Evolutionary conservation across 1,139 yeast species (phyloP).

Genomic region (Spencermartinsiella ligniputridi): DNA sequence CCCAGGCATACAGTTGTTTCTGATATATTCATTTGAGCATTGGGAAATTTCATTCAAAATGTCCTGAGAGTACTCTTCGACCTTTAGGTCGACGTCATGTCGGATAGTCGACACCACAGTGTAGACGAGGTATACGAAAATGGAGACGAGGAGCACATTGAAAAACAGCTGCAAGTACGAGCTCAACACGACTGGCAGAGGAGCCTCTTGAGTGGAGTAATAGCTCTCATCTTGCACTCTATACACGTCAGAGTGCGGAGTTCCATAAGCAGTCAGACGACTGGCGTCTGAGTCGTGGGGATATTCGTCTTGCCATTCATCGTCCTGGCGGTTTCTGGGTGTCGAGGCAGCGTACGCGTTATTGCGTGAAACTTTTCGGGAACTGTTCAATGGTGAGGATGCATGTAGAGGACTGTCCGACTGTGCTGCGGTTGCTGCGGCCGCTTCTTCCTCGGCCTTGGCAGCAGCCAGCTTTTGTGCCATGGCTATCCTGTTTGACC

Average conservation of each 20-base stretch:
- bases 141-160: conserved; percentile 55
- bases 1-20: conserved; percentile 62
- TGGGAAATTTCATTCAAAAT: conserved; percentile 60
- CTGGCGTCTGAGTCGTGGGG: conserved; percentile 18
- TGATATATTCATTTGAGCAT: conserved; percentile 65
- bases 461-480: neutral
- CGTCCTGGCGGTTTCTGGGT: no score
- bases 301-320: conserved; percentile 11
- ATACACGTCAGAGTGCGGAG: conserved; percentile 16
- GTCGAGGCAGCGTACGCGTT: no score
- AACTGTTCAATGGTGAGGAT: neutral
- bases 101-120: conserved; percentile 57
- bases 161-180: conserved; percentile 67
- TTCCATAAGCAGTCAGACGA: conserved; percentile 10
- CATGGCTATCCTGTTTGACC: neutral
- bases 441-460: neutral
- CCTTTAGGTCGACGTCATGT: conserved; percentile 64
- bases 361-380: neutral
- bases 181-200: conserved; percentile 61
- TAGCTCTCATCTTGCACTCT: neutral
- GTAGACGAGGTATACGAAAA: conserved; percentile 51
- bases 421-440: neutral
- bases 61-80: conserved; percentile 59
- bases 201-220: conserved; percentile 6
- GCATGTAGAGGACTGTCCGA: neutral